Evolutionary conservation across 179 eudicot genomes (phyloP).

Genomic region (Patellifolia procumbens): DNA sequence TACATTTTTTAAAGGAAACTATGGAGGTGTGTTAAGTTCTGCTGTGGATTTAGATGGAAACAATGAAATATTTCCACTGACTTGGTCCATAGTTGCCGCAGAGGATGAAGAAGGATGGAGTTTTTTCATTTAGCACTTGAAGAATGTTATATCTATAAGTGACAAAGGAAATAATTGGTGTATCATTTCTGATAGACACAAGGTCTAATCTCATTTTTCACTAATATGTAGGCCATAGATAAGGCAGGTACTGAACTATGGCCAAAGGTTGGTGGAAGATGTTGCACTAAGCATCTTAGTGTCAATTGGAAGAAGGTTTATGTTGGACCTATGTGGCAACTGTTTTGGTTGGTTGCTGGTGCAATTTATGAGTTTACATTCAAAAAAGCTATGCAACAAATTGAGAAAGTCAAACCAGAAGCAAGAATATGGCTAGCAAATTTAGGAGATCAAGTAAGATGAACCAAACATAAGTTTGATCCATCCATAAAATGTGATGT

Average conservation of each 20-base stretch:
- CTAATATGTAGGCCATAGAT: not conserved
- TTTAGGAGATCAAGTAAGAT: too few species aligned
- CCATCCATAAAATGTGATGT: too few species aligned
- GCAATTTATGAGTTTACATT: too few species aligned
- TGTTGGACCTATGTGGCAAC: not conserved
- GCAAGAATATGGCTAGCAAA: too few species aligned
- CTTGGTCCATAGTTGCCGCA: not conserved
- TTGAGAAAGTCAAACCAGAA: too few species aligned
- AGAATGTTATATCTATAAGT: not conserved
- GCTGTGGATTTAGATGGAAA: conserved; percentile 10
- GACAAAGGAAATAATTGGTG: not conserved
- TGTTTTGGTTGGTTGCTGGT: too few species aligned
- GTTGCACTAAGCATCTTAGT: not conserved
- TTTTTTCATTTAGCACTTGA: not conserved
- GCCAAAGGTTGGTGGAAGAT: not conserved
- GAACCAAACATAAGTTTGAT: too few species aligned
- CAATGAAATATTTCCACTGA: conserved; percentile 1
- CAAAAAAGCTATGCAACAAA: too few species aligned
- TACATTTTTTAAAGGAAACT: not conserved
- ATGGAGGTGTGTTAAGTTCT: conserved; percentile 2
- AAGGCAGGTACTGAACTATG: not conserved
- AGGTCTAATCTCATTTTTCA: not conserved
- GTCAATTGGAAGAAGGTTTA: not conserved
- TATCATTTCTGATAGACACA: not conserved
- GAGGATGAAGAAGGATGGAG: not conserved